Percentiles rank a stretch among this genome's conserved stretches.
phyloP scores from a whole-genome alignment of 208 protist genomes.

The Novymonas esmeraldas region DNA sequence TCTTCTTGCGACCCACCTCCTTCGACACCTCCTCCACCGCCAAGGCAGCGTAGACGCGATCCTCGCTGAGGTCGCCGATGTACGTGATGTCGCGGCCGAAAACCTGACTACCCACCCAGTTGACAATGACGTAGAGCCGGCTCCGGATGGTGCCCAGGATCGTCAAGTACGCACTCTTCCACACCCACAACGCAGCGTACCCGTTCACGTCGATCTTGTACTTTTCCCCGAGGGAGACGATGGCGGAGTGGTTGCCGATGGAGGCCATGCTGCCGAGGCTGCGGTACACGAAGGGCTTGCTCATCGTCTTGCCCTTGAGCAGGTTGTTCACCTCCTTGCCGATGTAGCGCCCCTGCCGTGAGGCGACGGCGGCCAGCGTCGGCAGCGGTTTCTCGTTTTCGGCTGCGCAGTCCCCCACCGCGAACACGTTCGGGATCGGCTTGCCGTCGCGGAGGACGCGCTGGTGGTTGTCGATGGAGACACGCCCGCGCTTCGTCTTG shows the following conservation, averaged over 20 bases:
- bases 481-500: constrained; percentile 66
- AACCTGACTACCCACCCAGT: constrained; percentile 78
- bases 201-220: constrained; percentile 71
- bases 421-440: constrained; percentile 77
- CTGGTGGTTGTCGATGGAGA: constrained; percentile 72
- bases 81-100: constrained; percentile 89
- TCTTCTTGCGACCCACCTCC: constrained; percentile 49
- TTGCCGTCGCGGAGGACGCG: constrained; percentile 69
- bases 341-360: constrained; percentile 83
- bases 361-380: constrained; percentile 80
- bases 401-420: constrained; percentile 86
- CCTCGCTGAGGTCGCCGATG: constrained; percentile 83
- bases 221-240: constrained; percentile 70
- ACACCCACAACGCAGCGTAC: constrained; percentile 78
- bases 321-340: constrained; percentile 70
- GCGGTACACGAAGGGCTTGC: constrained; percentile 70
- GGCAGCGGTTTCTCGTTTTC: constrained; percentile 61
- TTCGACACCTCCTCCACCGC: constrained; percentile 69
- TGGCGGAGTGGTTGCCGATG: constrained; percentile 67
- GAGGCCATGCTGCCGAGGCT: constrained; percentile 83
- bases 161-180: constrained; percentile 88
- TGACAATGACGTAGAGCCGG: constrained; percentile 84
- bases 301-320: constrained; percentile 27
- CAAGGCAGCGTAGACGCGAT: constrained; percentile 61
- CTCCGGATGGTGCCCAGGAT: constrained; percentile 82